phyloP scores from a whole-genome alignment of 192 early-diverging fungal species.

The Helicostylum pulchrum region DNA sequence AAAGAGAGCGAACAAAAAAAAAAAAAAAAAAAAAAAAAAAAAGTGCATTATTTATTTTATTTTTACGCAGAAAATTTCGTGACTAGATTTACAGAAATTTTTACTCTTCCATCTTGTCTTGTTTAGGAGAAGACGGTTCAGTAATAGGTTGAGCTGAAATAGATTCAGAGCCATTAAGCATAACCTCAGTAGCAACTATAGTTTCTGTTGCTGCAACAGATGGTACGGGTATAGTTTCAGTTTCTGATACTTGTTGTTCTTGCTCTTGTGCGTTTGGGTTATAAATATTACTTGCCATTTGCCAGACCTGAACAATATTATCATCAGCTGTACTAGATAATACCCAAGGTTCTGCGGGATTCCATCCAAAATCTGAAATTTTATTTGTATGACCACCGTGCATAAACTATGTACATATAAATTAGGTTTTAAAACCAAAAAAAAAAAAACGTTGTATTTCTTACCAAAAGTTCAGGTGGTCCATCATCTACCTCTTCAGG shows the following conservation, averaged over 20 bases:
- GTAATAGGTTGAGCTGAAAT: not conserved
- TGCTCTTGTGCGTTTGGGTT: not conserved
- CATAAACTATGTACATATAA: constrained; percentile 66
- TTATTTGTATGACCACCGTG: constrained; percentile 99
- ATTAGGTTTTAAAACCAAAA: not conserved
- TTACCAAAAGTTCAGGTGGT: constrained; percentile 94
- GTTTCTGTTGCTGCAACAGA: not conserved
- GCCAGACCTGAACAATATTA: constrained; percentile 98
- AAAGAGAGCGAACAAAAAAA: constrained; percentile 1
- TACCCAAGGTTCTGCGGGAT: constrained; percentile 91
- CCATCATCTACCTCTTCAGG: constrained; percentile 96
- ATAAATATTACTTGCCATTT: constrained; percentile 63
- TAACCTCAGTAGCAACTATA: not conserved
- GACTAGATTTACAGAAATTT: not conserved
- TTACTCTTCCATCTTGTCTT: constrained; percentile 1
- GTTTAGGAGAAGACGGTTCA: not conserved
- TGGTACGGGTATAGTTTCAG: not conserved
- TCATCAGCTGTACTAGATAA: constrained; percentile 94
- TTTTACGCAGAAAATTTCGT: not conserved
- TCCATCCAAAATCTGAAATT: constrained; percentile 96
- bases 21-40: not conserved
- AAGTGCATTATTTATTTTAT: not conserved
- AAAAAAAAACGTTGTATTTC: no score
- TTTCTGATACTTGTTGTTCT: no score
- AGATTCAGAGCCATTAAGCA: not conserved